Percentiles rank a stretch among this genome's conserved stretches.
Conservation (phyloP, 2,329 filamentous ascomycete species). For the Talaromyces verruculosus region DNA sequence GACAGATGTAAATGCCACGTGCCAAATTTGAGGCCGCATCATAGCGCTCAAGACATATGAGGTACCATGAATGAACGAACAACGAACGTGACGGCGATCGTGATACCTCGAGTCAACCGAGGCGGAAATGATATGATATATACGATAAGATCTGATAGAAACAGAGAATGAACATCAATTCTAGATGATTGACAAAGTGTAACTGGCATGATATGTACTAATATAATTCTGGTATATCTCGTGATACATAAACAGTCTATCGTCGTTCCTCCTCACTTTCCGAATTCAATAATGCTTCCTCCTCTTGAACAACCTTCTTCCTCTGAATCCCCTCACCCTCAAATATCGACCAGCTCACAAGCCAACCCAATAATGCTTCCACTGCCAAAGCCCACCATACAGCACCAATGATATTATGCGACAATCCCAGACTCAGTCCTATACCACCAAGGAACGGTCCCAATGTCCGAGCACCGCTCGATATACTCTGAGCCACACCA, state of each 20-base stretch:
- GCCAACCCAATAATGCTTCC: slow-evolving; percentile 58
- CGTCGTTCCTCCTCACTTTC: slow-evolving; percentile 18
- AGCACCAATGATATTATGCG: slow-evolving; percentile 55
- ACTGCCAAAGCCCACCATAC: slow-evolving; percentile 59
- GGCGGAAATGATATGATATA: background rate
- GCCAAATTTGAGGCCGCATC: too few species aligned
- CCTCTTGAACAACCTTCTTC: slow-evolving; percentile 22
- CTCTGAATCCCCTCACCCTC: slow-evolving; percentile 65
- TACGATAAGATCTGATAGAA: background rate
- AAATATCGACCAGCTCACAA: slow-evolving; percentile 60
- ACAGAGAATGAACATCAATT: background rate
- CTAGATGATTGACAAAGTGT: background rate
- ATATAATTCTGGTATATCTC: background rate
- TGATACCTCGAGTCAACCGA: background rate
- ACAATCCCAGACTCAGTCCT: slow-evolving; percentile 55
- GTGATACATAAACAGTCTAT: background rate
- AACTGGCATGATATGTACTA: background rate
- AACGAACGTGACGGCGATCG: background rate
- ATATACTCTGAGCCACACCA: slow-evolving; percentile 58
- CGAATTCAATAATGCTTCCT: slow-evolving; percentile 15
- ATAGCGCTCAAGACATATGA: too few species aligned
- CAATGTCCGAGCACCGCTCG: slow-evolving; percentile 55
- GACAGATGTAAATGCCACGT: too few species aligned
- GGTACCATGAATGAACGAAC: background rate
- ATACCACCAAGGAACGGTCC: slow-evolving; percentile 58